A percentile compares a stretch with the other conserved stretches of the same genome.
These are phyloP conservation scores for Drechmeria coniospora DNA, from an alignment of 2,329 filamentous ascomycete genomes.

Conservation along the genomic window DNA sequence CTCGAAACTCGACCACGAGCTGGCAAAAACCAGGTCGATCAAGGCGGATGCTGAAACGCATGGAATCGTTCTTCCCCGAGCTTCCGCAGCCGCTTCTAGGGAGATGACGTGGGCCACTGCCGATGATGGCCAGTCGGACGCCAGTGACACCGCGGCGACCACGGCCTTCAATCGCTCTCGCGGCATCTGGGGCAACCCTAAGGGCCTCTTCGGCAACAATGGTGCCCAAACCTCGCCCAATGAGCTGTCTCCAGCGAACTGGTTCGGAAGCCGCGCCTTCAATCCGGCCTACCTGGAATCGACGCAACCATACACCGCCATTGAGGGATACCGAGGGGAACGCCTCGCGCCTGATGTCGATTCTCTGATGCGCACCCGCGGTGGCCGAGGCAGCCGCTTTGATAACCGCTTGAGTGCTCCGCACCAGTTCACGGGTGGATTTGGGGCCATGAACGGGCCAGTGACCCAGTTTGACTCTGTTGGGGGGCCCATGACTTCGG, in stretches of 20 bases:
- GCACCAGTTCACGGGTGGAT: conserved; percentile 17
- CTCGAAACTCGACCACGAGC: conserved; percentile 54
- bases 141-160: conserved; percentile 36
- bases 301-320: conserved; percentile 15
- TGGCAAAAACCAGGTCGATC: conserved; percentile 46
- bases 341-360: conserved; percentile 34
- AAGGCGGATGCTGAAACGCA: conserved; percentile 31
- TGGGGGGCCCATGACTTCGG: conserved; percentile 17
- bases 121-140: conserved; percentile 42
- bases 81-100: conserved; percentile 10
- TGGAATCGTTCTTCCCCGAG: conserved; percentile 8
- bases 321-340: conserved; percentile 29
- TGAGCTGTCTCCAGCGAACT: conserved; percentile 22
- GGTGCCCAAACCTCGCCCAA: conserved; percentile 20
- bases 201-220: conserved; percentile 21
- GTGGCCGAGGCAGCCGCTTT: conserved; percentile 30
- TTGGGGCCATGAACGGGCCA: conserved; percentile 15
- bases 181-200: conserved; percentile 39
- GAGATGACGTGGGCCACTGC: conserved; percentile 35
- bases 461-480: conserved; percentile 20
- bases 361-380: conserved; percentile 25
- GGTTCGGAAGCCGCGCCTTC: conserved; percentile 27
- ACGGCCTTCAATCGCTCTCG: conserved; percentile 37
- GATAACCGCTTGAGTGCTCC: conserved; percentile 27
- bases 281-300: conserved; percentile 26